Evolutionary conservation across 768 basidiomycete species (phyloP).

Genomic region (Phylloporus rhodoxanthus): DNA sequence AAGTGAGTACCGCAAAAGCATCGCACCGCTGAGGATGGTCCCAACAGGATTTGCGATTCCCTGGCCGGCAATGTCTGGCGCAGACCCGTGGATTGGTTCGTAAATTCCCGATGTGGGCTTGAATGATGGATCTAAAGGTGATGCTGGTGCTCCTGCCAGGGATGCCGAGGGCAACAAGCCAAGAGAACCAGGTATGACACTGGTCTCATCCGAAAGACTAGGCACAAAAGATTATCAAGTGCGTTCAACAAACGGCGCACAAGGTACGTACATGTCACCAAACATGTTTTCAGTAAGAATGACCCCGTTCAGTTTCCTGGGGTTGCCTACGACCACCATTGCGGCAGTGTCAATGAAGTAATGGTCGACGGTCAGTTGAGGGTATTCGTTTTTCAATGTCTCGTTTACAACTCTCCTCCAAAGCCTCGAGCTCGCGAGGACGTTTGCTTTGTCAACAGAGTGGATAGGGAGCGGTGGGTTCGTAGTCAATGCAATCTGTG

Average conservation of each 20-base stretch:
- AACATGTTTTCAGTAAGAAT: conserved; percentile 94
- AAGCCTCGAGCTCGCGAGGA: conserved; percentile 87
- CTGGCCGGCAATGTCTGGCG: conserved; percentile 92
- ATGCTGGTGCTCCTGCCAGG: conserved; percentile 79
- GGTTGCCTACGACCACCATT: conserved; percentile 89
- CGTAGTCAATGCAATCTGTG: conserved; percentile 77
- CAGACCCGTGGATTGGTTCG: conserved; percentile 95
- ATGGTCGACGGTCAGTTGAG: conserved; percentile 82
- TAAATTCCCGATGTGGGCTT: conserved; percentile 85
- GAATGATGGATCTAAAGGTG: conserved; percentile 47
- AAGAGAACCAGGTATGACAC: conserved; percentile 96
- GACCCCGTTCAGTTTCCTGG: conserved; percentile 90
- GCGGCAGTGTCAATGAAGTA: conserved; percentile 93
- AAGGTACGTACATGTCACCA: conserved; percentile 81
- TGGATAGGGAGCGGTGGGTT: conserved; percentile 85
- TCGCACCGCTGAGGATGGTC: conserved; percentile 88
- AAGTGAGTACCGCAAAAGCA: conserved; percentile 93
- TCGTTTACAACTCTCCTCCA: conserved; percentile 94
- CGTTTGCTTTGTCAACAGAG: conserved; percentile 98
- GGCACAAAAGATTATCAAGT: background rate
- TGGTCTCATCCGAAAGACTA: conserved; percentile 93
- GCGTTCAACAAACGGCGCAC: background rate
- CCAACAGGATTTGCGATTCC: conserved; percentile 94
- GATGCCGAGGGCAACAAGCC: conserved; percentile 96
- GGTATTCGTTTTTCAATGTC: conserved; percentile 78